Evolutionary conservation across 2,329 filamentous ascomycete species (phyloP), one percentile per base, ranked within the genome.

Genomic region (Shiraia sp.): DNA sequence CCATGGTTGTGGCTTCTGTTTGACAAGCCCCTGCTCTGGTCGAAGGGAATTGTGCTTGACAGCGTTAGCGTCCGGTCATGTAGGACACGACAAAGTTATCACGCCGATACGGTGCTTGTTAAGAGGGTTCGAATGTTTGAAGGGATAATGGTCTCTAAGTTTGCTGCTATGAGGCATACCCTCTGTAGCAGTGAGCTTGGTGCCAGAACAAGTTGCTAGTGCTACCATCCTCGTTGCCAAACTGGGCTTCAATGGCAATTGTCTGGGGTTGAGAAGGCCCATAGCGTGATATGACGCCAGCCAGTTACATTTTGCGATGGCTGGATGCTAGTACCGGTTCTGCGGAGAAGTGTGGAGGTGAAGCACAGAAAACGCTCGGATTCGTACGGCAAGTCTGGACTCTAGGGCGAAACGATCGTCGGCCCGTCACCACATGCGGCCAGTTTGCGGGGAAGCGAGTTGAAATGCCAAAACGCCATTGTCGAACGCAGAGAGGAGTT

Each of bases 371-470:
- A 49, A 52, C 34, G 37, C 39, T 47, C 42, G 51, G 55, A 36
- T 49, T 47, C 36, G 40, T 53, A 58, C 40, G 53, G 51, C 55
- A 42, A 49, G 55, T 45, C 51, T 41, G 51, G 57, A 50, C 35
- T 47, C 32, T 45, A 42, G 34, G 39, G 47, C 45, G 51, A 50
- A 41, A 38, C 31, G 48, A 49, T 51, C 45, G 47, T 60, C 57
- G 46, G 45, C 23, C 53, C 53, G 45, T 47, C 45, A 47, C 43
- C 44, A 47, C 47, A 43, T 50, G 42, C 33, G 46, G 50, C 39
- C 46, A 46, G 32, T 53, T 61, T 65, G 62, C 61, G 62, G 62
- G 62, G 62, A 62, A 63, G 33, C 36, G 40, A 53, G 42, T 54
- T 51, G 51, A 45, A 39, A 35, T 51, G 41, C 30, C 46, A 34